Percentiles rank a stretch among this genome's conserved stretches.
These are phyloP conservation scores for Capronia epimyces DNA, from an alignment of 2,329 filamentous ascomycete species.

Conservation along the genomic window DNA sequence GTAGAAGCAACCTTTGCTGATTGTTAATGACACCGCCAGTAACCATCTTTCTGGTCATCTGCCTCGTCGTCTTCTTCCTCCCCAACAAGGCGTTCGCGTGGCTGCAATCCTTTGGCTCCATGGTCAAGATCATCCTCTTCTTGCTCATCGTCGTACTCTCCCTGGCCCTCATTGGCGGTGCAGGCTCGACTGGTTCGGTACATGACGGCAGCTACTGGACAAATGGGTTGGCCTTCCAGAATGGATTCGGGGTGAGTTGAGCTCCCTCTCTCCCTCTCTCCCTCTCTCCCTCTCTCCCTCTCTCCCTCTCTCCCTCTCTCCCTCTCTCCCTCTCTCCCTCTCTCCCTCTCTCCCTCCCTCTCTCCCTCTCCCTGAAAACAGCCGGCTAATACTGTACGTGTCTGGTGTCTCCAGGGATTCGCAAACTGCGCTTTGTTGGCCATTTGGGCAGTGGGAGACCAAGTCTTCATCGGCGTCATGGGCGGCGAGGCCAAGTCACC, in stretches of 20 bases:
- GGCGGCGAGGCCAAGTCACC: slow-evolving; percentile 37
- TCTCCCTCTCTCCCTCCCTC: too few species aligned
- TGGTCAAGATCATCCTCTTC: slow-evolving; percentile 38
- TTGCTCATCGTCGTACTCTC: slow-evolving; percentile 36
- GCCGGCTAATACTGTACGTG: too few species aligned
- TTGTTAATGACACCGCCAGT: slow-evolving; percentile 17
- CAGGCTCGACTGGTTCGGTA: slow-evolving; percentile 36
- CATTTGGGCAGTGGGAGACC: slow-evolving; percentile 32
- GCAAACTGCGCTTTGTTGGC: slow-evolving; percentile 30
- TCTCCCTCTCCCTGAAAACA: too few species aligned
- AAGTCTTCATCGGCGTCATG: slow-evolving; percentile 35
- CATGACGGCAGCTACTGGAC: slow-evolving; percentile 34
- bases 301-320: too few species aligned
- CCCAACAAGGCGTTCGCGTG: slow-evolving; percentile 35
- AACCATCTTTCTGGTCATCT: slow-evolving; percentile 25
- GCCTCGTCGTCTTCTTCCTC: slow-evolving; percentile 29
- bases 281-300: too few species aligned
- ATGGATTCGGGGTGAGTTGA: slow-evolving; percentile 32
- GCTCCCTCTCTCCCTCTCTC: neutral
- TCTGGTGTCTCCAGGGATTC: too few species aligned
- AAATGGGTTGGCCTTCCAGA: slow-evolving; percentile 33
- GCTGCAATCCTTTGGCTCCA: slow-evolving; percentile 35
- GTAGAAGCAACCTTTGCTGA: neutral
- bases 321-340: too few species aligned
- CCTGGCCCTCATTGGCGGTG: slow-evolving; percentile 38